phyloP scores from a whole-genome alignment of 2,329 filamentous ascomycete genomes.

The Aspergillus proliferans region DNA sequence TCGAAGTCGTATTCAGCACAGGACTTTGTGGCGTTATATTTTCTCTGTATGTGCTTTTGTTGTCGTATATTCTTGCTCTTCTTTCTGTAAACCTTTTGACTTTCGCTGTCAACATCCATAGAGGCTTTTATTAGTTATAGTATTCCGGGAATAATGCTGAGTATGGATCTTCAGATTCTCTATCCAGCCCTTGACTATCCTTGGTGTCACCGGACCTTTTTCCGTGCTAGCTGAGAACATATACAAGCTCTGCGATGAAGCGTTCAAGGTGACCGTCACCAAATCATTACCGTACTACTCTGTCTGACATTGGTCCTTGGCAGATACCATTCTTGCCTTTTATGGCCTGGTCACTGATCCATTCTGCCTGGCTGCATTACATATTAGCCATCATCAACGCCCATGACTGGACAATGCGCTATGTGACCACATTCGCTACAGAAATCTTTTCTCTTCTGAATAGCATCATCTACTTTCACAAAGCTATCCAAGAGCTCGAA shows the following conservation, averaged over 20 bases:
- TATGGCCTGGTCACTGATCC: constrained; percentile 63
- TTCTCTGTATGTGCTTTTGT: constrained; percentile 41
- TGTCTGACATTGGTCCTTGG: background rate
- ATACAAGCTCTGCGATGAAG: constrained; percentile 51
- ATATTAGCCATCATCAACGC: constrained; percentile 61
- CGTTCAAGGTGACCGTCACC: constrained; percentile 44
- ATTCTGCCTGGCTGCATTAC: constrained; percentile 60
- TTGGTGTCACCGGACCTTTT: constrained; percentile 61
- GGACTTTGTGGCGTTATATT: constrained; percentile 60
- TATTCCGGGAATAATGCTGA: background rate
- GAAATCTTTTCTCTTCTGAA: constrained; percentile 63
- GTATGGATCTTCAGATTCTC: constrained; percentile 40
- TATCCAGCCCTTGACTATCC: constrained; percentile 58
- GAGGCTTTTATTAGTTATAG: background rate
- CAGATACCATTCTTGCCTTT: constrained; percentile 54
- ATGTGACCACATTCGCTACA: constrained; percentile 61
- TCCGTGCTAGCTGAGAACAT: constrained; percentile 63
- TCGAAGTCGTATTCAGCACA: constrained; percentile 62
- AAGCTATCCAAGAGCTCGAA: constrained; percentile 59
- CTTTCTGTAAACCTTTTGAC: background rate
- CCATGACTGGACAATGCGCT: constrained; percentile 65
- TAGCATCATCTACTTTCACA: constrained; percentile 63
- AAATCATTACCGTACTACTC: background rate
- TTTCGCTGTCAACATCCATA: background rate
- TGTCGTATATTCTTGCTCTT: background rate